A percentile compares a stretch with the other conserved stretches of the same genome.
phyloP scores from a whole-genome alignment of 2,329 filamentous ascomycete genomes.

The Xylaria arbuscula region DNA sequence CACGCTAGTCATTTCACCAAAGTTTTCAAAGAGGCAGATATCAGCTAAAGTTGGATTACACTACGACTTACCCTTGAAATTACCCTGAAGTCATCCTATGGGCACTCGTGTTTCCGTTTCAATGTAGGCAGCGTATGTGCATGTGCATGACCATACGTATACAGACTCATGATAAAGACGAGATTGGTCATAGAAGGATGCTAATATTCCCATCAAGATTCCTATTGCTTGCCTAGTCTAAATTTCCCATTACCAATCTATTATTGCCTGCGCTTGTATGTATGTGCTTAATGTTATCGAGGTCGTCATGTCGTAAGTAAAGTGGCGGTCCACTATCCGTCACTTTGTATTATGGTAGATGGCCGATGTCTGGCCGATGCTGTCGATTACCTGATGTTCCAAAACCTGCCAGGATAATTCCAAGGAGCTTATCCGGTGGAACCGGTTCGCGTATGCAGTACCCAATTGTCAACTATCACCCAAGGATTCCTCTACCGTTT shows the following conservation, averaged over 20 bases:
- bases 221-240: slow-evolving; percentile 15
- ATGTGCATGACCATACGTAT: not conserved
- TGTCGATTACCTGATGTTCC: not conserved
- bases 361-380: not conserved
- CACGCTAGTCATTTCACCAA: not conserved
- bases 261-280: slow-evolving; percentile 10
- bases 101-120: not conserved
- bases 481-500: not conserved
- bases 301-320: slow-evolving; percentile 25
- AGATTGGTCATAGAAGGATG: not conserved
- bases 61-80: not conserved
- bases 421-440: not conserved
- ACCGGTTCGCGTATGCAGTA: not conserved
- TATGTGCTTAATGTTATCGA: slow-evolving; percentile 10
- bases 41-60: too few species aligned
- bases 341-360: slow-evolving; percentile 8
- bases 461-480: not conserved
- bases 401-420: not conserved
- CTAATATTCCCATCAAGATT: slow-evolving; percentile 11
- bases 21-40: not conserved
- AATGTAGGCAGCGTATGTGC: not conserved
- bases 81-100: not conserved
- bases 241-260: slow-evolving; percentile 4
- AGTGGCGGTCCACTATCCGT: not conserved
- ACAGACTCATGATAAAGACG: too few species aligned